phyloP scores from a whole-genome alignment of 345 rosid genomes.

The Citropsis articulata region DNA sequence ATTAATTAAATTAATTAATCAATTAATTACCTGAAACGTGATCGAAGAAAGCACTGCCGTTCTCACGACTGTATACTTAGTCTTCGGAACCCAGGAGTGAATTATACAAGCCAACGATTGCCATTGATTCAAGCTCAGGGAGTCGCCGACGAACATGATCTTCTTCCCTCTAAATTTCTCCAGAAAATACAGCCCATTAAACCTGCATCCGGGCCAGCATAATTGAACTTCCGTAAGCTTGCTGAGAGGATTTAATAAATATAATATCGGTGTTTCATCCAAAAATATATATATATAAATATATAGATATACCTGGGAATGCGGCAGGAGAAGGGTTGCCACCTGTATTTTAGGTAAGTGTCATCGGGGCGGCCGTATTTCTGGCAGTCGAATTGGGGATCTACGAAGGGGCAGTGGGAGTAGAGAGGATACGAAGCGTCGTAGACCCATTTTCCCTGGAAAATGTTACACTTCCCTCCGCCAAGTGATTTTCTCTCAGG shows the following conservation, averaged over 20 bases:
- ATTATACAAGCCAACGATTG: slow-evolving; percentile 72
- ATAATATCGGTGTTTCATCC: too few species aligned
- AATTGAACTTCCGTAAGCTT: neutral
- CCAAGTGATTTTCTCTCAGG: slow-evolving; percentile 19
- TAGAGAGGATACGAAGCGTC: slow-evolving; percentile 56
- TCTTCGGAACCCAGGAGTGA: slow-evolving; percentile 65
- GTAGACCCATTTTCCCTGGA: slow-evolving; percentile 56
- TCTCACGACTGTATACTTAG: slow-evolving; percentile 41
- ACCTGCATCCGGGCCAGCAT: slow-evolving; percentile 39
- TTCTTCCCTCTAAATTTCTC: slow-evolving; percentile 86
- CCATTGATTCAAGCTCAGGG: slow-evolving; percentile 85
- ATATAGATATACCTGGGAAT: slow-evolving; percentile 39
- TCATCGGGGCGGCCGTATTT: slow-evolving; percentile 54
- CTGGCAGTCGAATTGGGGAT: slow-evolving; percentile 52
- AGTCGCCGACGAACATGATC: slow-evolving; percentile 98
- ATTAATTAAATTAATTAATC: neutral
- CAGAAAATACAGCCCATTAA: slow-evolving; percentile 71
- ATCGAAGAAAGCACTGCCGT: slow-evolving; percentile 54
- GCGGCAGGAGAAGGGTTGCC: slow-evolving; percentile 61
- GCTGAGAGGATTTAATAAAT: neutral
- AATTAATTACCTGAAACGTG: slow-evolving; percentile 55
- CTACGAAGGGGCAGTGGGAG: slow-evolving; percentile 56
- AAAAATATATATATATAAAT: too few species aligned
- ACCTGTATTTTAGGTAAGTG: slow-evolving; percentile 50
- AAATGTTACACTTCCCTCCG: slow-evolving; percentile 41